phyloP scores from a whole-genome alignment of 2,329 filamentous ascomycete species.

The Akanthomyces lecanii region DNA sequence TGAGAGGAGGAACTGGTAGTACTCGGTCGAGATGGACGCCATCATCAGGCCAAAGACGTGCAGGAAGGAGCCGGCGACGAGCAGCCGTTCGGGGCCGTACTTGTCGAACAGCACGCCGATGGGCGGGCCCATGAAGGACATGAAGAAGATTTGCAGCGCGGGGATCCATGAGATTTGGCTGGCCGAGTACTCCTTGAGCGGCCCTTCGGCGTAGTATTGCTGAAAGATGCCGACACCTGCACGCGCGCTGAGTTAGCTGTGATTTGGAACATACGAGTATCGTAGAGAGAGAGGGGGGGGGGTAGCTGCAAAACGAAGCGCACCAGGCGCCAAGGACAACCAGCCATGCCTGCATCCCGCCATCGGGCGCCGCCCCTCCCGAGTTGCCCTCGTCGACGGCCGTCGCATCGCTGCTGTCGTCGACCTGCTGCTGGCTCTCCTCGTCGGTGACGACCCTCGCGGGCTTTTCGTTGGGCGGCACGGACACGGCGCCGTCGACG shows the following conservation, averaged over 20 bases:
- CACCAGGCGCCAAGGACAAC: constrained; percentile 32
- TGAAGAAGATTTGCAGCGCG: constrained; percentile 47
- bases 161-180: constrained; percentile 54
- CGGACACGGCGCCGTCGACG: constrained; percentile 13
- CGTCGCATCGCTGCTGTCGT: constrained; percentile 14
- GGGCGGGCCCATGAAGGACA: constrained; percentile 47
- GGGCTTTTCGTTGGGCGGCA: neutral
- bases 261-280: neutral
- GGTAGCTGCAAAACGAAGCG: constrained; percentile 30
- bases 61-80: constrained; percentile 45
- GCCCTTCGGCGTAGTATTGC: constrained; percentile 46
- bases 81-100: constrained; percentile 52
- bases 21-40: constrained; percentile 40
- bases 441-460: neutral
- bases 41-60: constrained; percentile 58
- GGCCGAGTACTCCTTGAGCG: constrained; percentile 41
- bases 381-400: neutral
- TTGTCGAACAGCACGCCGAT: constrained; percentile 57
- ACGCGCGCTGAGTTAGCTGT: neutral
- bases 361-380: constrained; percentile 8
- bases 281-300: neutral
- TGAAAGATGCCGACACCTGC: constrained; percentile 45
- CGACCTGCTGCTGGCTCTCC: constrained; percentile 9
- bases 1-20: constrained; percentile 33
- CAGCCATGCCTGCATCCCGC: constrained; percentile 24